phyloP scores from a whole-genome alignment of 2,329 filamentous ascomycete genomes.

The Nemania sp. region DNA sequence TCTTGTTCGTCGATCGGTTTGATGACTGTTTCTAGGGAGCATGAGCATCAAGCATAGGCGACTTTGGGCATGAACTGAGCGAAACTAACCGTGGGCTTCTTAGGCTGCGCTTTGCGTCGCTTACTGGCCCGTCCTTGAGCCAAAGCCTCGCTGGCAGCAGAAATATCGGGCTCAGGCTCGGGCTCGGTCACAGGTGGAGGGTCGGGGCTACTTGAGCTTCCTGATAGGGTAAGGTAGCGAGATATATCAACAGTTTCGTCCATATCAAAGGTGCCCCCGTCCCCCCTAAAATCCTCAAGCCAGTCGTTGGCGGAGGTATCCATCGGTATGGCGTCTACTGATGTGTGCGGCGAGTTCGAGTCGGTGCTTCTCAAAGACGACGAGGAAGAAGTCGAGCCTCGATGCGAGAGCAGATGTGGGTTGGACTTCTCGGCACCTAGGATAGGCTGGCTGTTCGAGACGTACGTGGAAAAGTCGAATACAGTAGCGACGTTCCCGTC shows the following conservation, averaged over 20 bases:
- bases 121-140: conserved; percentile 34
- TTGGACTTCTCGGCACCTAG: conserved; percentile 8
- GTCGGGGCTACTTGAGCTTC: conserved; percentile 61
- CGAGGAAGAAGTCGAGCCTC: conserved; percentile 40
- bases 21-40: conserved; percentile 55
- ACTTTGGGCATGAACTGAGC: background rate
- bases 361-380: conserved; percentile 36
- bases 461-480: conserved; percentile 1
- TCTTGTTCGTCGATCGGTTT: conserved; percentile 55
- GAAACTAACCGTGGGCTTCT: conserved; percentile 37
- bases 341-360: conserved; percentile 37
- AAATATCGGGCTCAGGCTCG: conserved; percentile 27
- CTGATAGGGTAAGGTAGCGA: conserved; percentile 61
- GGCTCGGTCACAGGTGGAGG: conserved; percentile 33
- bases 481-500: conserved; percentile 5
- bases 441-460: background rate
- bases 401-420: conserved; percentile 33
- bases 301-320: conserved; percentile 30
- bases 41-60: conserved; percentile 31
- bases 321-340: conserved; percentile 36
- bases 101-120: conserved; percentile 36
- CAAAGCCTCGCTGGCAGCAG: conserved; percentile 18
- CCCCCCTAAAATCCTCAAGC: conserved; percentile 24
- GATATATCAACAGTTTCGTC: conserved; percentile 32
- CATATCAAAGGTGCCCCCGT: conserved; percentile 31